Base-by-base conservation (phyloP, 805 yeast species). In the Barnettozyma pratensis region DNA sequence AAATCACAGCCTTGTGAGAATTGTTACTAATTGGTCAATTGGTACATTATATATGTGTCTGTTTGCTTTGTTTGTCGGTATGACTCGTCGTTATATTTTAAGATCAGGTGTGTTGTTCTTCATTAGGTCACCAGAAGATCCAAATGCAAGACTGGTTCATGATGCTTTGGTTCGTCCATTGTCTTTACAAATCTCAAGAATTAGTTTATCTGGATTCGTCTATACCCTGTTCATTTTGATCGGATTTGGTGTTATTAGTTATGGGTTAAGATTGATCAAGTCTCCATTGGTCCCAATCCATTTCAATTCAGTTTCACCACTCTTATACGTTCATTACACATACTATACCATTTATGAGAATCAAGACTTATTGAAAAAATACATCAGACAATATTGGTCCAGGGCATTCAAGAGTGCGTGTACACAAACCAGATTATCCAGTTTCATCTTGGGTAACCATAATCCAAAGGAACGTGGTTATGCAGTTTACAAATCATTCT, bases 51-150 rank as follows among this genome's bases (percentile, higher is more conserved):
- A 89, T 70, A 91, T 94, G 98, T 82, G 84, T 53, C 72, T 80
- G 58, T 83, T 94, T 69, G 96, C 97, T 1, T 69, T 85, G 43
- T 92, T 81, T 66, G 90, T 92, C 31, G 87, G 95, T 19, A 84
- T 90, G 90, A 76, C 83, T 25, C 75, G 99, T 52, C 70, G 76
- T 41, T 68, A 72, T 50, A 81, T 89, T 37, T 74, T 92, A 50
- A 77, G 99, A 48, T 84, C 86, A 0, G 99, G 99, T 10, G 96
- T 88, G 7, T 71, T 94, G 42, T 94, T 81, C 64, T 94, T 94
- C 69, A 86, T 94, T 51, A 77, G 96, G 57, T 89, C 96, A 26
- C 96, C 97, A 5, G 97, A 90, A 57, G 97, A 94, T 62, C 96
- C 96, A 37, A 85, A 87, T 57, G 83, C 89, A 41, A 80, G 92